These are phyloP conservation scores for Laetiporus sulphureus DNA, from an alignment of 1,284 basidiomycete genomes.

Conservation along the genomic window DNA sequence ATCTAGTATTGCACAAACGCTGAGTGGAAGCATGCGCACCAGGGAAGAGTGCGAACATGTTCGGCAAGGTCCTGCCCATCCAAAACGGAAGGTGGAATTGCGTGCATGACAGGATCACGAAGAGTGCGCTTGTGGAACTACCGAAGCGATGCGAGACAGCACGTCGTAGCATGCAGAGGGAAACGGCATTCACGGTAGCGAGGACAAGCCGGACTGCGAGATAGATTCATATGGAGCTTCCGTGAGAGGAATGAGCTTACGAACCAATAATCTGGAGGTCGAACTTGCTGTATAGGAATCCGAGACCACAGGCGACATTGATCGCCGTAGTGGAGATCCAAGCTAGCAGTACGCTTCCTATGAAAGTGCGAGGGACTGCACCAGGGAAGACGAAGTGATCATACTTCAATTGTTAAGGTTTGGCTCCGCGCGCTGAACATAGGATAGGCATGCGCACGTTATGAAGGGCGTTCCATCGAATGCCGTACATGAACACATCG, in stretches of 20 bases:
- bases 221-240: background rate
- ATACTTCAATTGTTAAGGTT: conserved; percentile 44
- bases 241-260: conserved; percentile 17
- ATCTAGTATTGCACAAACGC: background rate
- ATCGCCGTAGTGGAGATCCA: conserved; percentile 45
- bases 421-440: background rate
- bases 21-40: conserved; percentile 38
- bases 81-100: conserved; percentile 95
- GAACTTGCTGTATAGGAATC: conserved; percentile 44
- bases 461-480: conserved; percentile 34
- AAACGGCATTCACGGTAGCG: conserved; percentile 58
- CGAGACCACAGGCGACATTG: conserved; percentile 31
- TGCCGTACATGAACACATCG: conserved; percentile 79
- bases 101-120: conserved; percentile 61
- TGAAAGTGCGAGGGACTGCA: conserved; percentile 83
- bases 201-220: conserved; percentile 70
- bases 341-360: conserved; percentile 63
- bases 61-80: conserved; percentile 89
- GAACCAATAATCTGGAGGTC: conserved; percentile 59
- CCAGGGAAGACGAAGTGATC: conserved; percentile 91
- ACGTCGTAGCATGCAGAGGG: conserved; percentile 59
- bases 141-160: conserved; percentile 64
- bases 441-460: conserved; percentile 38
- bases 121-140: conserved; percentile 47
- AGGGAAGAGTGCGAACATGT: conserved; percentile 84